Percentiles rank a stretch among this genome's conserved stretches.
phyloP scores from a whole-genome alignment of 768 basidiomycete genomes.

The Candolleomyces efflorescens region DNA sequence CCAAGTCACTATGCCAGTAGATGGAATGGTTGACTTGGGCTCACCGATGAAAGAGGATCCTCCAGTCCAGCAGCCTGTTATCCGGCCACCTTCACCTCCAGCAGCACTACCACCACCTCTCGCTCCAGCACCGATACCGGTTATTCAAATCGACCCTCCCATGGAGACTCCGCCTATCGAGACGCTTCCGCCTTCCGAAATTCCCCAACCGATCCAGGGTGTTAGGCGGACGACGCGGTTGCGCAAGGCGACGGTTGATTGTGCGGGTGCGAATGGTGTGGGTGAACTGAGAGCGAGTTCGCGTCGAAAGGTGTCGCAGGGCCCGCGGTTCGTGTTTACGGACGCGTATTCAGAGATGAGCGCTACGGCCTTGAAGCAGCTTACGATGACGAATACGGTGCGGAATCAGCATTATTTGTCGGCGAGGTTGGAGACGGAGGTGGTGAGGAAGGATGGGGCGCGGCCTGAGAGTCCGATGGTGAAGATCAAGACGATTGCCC shows the following conservation, averaged over 20 bases:
- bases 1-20: not conserved
- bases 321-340: slow-evolving; percentile 26
- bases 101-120: not conserved
- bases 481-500: slow-evolving; percentile 62
- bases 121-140: not conserved
- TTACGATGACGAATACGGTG: slow-evolving; percentile 69
- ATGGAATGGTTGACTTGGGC: slow-evolving; percentile 1
- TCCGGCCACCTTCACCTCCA: not conserved
- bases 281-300: slow-evolving; percentile 24
- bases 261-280: not conserved
- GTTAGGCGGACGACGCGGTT: slow-evolving; percentile 10
- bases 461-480: slow-evolving; percentile 79
- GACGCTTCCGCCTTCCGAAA: slow-evolving; percentile 5
- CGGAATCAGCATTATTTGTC: slow-evolving; percentile 66
- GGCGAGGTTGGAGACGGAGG: slow-evolving; percentile 61
- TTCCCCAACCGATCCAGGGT: slow-evolving; percentile 2
- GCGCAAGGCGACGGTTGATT: slow-evolving; percentile 7
- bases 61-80: not conserved
- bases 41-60: slow-evolving; percentile 4
- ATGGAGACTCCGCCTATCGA: slow-evolving; percentile 7
- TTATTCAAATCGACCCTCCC: slow-evolving; percentile 7
- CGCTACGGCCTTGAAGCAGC: slow-evolving; percentile 59
- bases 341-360: slow-evolving; percentile 62
- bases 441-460: slow-evolving; percentile 62
- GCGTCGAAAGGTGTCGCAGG: slow-evolving; percentile 40